These are phyloP conservation scores for Xerocomus potaroensis DNA, from an alignment of 768 basidiomycete genomes.

Conservation along the genomic window DNA sequence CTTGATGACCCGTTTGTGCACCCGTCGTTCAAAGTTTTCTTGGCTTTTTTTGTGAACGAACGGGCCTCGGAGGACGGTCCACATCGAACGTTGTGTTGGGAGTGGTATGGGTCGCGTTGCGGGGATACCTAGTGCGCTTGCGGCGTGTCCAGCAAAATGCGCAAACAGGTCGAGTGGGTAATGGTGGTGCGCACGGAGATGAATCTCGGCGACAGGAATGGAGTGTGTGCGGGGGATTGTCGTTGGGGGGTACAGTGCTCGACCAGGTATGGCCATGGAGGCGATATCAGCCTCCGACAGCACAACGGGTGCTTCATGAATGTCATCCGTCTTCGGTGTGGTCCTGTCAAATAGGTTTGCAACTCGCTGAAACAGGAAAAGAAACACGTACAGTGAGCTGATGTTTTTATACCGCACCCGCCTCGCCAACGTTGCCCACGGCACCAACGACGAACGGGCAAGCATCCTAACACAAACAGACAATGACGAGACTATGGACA, in stretches of 20 bases:
- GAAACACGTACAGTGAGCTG: too few species aligned
- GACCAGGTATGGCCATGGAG: slow-evolving; percentile 58
- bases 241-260: slow-evolving; percentile 49
- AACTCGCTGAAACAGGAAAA: background rate
- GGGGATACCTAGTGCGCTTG: slow-evolving; percentile 80
- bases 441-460: too few species aligned
- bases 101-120: slow-evolving; percentile 58
- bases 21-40: slow-evolving; percentile 88
- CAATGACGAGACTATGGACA: too few species aligned
- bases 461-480: too few species aligned
- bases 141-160: slow-evolving; percentile 81
- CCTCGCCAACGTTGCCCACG: too few species aligned
- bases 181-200: slow-evolving; percentile 74
- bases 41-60: slow-evolving; percentile 93
- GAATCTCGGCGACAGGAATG: slow-evolving; percentile 77
- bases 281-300: slow-evolving; percentile 42
- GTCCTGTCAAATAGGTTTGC: slow-evolving; percentile 1
- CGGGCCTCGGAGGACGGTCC: slow-evolving; percentile 83
- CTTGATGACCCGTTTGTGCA: slow-evolving; percentile 83
- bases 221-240: slow-evolving; percentile 59
- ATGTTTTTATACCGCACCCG: too few species aligned
- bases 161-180: slow-evolving; percentile 71
- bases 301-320: slow-evolving; percentile 10
- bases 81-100: slow-evolving; percentile 71
- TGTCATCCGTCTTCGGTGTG: background rate